phyloP scores from a whole-genome alignment of 768 basidiomycete genomes.

The Pholiota conissans region DNA sequence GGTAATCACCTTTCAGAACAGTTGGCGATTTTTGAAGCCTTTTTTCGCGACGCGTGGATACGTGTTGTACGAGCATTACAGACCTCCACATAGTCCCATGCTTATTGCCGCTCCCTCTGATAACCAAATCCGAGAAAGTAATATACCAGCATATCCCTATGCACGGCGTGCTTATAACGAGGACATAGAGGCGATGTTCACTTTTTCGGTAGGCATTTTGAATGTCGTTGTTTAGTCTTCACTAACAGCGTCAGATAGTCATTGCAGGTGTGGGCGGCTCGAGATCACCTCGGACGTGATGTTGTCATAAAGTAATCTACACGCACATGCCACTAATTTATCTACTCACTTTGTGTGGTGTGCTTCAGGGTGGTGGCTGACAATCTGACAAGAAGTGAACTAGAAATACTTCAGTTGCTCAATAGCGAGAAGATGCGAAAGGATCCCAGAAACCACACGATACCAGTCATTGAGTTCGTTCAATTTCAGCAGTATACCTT shows the following conservation, averaged over 20 bases:
- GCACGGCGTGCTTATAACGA: background rate
- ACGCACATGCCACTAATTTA: background rate
- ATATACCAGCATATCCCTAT: background rate
- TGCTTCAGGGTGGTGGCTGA: too few species aligned
- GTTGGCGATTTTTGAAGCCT: constrained; percentile 8
- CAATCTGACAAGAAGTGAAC: background rate
- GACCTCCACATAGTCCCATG: background rate
- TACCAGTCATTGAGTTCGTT: constrained; percentile 13
- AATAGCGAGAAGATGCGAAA: background rate
- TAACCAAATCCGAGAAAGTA: background rate
- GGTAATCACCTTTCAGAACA: background rate
- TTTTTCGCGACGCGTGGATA: constrained; percentile 14
- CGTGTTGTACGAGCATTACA: constrained; percentile 1
- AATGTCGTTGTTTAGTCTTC: too few species aligned
- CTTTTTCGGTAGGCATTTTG: background rate
- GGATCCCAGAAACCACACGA: constrained; percentile 15
- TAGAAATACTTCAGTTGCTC: background rate
- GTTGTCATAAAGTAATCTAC: constrained; percentile 15
- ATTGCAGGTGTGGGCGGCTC: constrained; percentile 9
- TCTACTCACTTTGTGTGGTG: too few species aligned
- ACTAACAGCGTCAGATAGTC: too few species aligned
- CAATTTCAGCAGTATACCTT: constrained; percentile 9
- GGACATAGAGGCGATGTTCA: background rate
- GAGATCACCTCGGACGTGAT: constrained; percentile 11
- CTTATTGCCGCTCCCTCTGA: background rate